Evolutionary conservation across 257 asterid genomes (phyloP).

Genomic region (Solanum phureja): DNA sequence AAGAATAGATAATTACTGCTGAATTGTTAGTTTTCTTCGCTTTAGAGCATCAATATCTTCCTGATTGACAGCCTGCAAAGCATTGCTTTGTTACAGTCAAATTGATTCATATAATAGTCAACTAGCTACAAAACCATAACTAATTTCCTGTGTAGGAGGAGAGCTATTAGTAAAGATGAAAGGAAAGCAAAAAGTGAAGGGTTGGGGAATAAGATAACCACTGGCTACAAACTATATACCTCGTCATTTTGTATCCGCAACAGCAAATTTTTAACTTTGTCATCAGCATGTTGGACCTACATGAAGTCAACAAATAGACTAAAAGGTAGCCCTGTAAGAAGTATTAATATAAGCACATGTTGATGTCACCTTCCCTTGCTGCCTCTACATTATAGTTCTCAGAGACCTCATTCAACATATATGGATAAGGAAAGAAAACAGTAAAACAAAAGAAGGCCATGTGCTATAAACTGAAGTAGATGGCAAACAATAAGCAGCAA

Average conservation of each 20-base stretch:
- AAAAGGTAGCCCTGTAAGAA: neutral
- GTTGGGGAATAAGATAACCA: neutral
- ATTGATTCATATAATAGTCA: neutral
- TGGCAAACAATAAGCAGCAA: neutral
- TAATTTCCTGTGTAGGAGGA: neutral
- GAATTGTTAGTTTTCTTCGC: slow-evolving; percentile 63
- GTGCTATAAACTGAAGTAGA: neutral
- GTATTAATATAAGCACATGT: neutral
- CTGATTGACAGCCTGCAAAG: slow-evolving; percentile 47
- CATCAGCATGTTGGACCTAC: slow-evolving; percentile 68
- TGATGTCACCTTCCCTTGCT: neutral
- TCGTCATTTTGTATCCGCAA: slow-evolving; percentile 51
- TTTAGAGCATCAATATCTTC: slow-evolving; percentile 76
- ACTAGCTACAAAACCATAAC: neutral
- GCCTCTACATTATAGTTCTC: neutral
- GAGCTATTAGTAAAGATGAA: neutral
- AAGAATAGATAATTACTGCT: slow-evolving; percentile 43
- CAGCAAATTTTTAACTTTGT: slow-evolving; percentile 59
- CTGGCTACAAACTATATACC: slow-evolving; percentile 30
- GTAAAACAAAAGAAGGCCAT: neutral
- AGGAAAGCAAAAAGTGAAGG: neutral
- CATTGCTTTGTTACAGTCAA: neutral
- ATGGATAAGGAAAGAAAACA: neutral
- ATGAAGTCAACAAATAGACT: slow-evolving; percentile 1
- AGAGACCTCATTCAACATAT: neutral